Evolutionary conservation across 106 monocot species (phyloP), one percentile per base, ranked within the genome.

Genomic region (Allium cepa): DNA sequence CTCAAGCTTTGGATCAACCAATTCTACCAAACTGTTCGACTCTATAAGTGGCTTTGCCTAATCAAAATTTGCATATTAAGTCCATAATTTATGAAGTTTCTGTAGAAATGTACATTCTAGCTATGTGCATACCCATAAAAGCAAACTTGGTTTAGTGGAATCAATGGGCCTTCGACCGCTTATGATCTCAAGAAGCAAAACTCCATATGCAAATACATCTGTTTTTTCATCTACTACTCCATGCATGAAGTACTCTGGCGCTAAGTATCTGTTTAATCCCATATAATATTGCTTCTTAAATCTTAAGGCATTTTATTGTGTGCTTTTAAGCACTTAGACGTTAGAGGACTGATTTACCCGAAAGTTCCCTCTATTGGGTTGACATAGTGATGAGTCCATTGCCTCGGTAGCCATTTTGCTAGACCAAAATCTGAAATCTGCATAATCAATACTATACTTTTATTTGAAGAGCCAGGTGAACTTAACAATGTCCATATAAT

Each of bases 221-320:
- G 90, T 90, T 56, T 90, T 85, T 71, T 90, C 85, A 73, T 90
- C 90, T 11, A 89, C 85, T 10, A 90, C 80, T 26, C 85, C 90
- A 50, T 90, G 80, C 90, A 85, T 90, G 82, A 90, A 85, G 70
- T 85, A 85, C 62, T 90, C 90, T 13, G 90, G 90, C 57, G 90
- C 85, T 53, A 90, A 69, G 17, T 90, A 90, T 58, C 90, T 90
- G 85, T 36, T 71, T 16, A 17, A 51, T 51, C 11, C 36, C 36
- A 36, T 36, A 36, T 36, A 36, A 36, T 36, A 36, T 36, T 36
- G 36, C 36, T 36, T 36, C 36, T 36, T 36, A 36, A 36, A 36
- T 36, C 36, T 36, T 36, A 36, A 36, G 36, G 36, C 36, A 36
- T 36, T 36, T 36, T 36, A 36, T 36, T 36, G 3, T 36, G 36